Evolutionary conservation across 2,329 filamentous ascomycete species (phyloP), one percentile per base, ranked within the genome.

Genomic region (Talaromyces sp.): DNA sequence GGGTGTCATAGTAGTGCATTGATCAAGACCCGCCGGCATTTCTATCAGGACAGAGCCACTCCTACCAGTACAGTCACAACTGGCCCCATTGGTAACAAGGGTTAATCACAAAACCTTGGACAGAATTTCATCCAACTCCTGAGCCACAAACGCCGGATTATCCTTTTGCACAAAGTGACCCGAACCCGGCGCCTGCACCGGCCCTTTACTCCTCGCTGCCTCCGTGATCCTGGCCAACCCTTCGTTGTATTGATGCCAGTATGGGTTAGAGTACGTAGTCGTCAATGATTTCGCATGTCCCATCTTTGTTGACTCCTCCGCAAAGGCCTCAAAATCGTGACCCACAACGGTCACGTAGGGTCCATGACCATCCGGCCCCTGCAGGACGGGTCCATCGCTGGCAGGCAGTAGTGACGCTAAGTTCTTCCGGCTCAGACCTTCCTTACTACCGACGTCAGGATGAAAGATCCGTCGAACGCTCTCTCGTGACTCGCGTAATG

Each of bases 111-210:
- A 57, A 39, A 68, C 61, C 64, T 69, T 71, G 11, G 62, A 59
- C 11, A 73, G 17, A 22, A 75, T 61, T 17, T 69, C 67, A 60
- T 66, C 41, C 9, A 74, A 54, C 56, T 75, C 47, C 66, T 78
- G 22, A 0, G 75, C 77, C 7, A 85, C 83, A 64, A 83, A 77
- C 0, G 65, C 73, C 3, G 85, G 85, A 33, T 82, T 80, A 66
- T 87, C 85, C 41, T 74, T 77, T 68, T 87, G 86, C 27, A 87
- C 80, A 64, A 86, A 86, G 71, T 86, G 84, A 0, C 84, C 84
- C 39, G 82, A 83, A 0, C 78, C 77, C 8, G 77, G 74, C 0
- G 83, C 84, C 49, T 82, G 78, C 13, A 84, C 69, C 1, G 80
- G 81, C 0, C 82, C 82, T 47, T 79, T 79, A 22, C 76, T 77